phyloP scores from a whole-genome alignment of 495 filamentous ascomycete genomes.

The Tuber borchii region DNA sequence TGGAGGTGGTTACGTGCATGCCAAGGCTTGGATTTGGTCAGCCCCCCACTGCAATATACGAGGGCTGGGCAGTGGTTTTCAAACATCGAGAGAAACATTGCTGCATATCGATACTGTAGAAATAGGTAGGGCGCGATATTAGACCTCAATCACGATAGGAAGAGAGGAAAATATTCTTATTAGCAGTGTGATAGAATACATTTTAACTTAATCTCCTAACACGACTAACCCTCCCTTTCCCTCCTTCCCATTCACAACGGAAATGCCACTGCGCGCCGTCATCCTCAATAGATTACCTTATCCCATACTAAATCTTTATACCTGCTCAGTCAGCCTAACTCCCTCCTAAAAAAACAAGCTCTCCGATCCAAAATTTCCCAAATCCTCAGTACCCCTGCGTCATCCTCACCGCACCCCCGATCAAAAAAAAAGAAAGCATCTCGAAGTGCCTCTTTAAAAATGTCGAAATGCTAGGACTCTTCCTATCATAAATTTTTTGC shows the following conservation, averaged over 20 bases:
- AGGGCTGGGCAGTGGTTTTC: not conserved
- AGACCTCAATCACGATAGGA: not conserved
- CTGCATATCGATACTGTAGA: not conserved
- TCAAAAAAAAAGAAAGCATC: slow-evolving; percentile 23
- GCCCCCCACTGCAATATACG: not conserved
- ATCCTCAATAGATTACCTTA: not conserved
- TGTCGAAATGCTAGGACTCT: slow-evolving; percentile 38
- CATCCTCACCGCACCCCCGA: slow-evolving; percentile 33
- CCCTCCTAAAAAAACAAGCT: not conserved
- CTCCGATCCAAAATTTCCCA: not conserved
- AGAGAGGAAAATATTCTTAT: not conserved
- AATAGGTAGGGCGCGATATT: not conserved
- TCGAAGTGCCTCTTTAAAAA: slow-evolving; percentile 30
- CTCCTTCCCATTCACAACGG: not conserved
- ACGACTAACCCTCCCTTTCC: not conserved
- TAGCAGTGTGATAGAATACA: not conserved
- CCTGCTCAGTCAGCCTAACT: not conserved
- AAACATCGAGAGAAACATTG: not conserved
- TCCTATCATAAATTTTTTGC: slow-evolving; percentile 38
- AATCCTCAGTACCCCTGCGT: slow-evolving; percentile 34
- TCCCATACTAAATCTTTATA: slow-evolving; percentile 2
- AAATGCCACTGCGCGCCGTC: not conserved
- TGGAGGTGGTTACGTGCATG: not conserved
- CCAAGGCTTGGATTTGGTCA: not conserved
- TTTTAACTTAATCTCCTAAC: not conserved